Base-by-base conservation (phyloP, 225 moss, liverwort and hornwort species). In the Anthoceros angustus region DNA sequence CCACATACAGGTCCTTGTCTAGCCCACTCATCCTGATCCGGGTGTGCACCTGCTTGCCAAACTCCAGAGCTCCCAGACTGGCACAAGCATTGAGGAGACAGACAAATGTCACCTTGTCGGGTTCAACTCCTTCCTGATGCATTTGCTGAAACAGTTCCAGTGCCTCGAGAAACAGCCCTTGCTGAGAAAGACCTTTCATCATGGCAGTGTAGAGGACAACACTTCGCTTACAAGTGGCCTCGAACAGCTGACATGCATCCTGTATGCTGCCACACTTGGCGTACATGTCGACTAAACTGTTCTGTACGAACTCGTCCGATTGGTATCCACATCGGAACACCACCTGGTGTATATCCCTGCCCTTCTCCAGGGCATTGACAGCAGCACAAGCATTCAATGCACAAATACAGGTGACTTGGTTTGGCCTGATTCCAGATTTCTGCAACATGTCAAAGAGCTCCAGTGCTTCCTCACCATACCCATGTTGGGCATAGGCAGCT, bases 251-350 rank as follows among this genome's bases (percentile, higher is more conserved):
- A 23, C 74, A 80, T 65, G 83, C 80, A 67, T 69, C 72, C 42
- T 80, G 72, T 38, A 80, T 64, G 43, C 74, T 80, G 67, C 78
- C 83, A 72, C 83, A 83, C 64, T 80, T 83, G 65, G 74, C 74
- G 63, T 83, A 83, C 83, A 83, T 80, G 49, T 16, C 74, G 65
- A 83, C 74, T 46, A 80, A 76, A 41, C 76, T 70, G 42, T 76
- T 76, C 68, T 70, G 74, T 9, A 80, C 65, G 12, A 50, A 66
- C 46, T 76, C 69, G 43, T 83, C 83, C 46, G 72, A 43, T 70
- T 70, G 74, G 32, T 69, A 42, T 43, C 64, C 4, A 41, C 72
- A 63, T 25, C 62, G 73, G 16, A 15, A 42, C 3, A 80, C 61
- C 26, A 68, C 76, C 65, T 61, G 62, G 71, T 83, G 80, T 6